phyloP scores from a whole-genome alignment of 768 basidiomycete species.

The Crassisporium funariophilum region DNA sequence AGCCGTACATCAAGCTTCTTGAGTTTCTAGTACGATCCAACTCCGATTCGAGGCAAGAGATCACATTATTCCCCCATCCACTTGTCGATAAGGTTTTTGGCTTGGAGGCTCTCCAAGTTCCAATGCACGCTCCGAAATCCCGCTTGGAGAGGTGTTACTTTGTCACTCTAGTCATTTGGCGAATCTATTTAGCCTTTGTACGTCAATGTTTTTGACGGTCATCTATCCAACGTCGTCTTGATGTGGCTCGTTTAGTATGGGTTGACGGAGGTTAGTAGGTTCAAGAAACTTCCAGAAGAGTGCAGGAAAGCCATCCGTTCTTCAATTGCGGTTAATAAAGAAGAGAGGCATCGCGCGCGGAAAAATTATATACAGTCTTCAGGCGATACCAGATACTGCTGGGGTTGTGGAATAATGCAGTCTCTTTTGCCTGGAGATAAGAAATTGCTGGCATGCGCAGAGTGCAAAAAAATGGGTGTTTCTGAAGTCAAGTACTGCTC shows the following conservation, averaged over 20 bases:
- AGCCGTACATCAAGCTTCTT: slow-evolving; percentile 8
- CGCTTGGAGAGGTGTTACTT: slow-evolving; percentile 8
- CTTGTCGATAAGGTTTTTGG: background rate
- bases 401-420: background rate
- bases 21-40: background rate
- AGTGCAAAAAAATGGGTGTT: slow-evolving; percentile 11
- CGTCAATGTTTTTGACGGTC: background rate
- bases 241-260: background rate
- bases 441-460: slow-evolving; percentile 7
- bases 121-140: background rate
- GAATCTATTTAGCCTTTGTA: slow-evolving; percentile 6
- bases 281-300: too few species aligned
- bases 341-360: too few species aligned
- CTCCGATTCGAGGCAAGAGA: background rate
- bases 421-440: background rate
- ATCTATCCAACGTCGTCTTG: background rate
- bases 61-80: slow-evolving; percentile 4
- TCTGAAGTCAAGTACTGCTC: slow-evolving; percentile 17
- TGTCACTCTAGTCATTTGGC: slow-evolving; percentile 7
- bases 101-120: background rate
- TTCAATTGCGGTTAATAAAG: too few species aligned
- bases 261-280: background rate
- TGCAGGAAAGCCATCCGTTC: too few species aligned
- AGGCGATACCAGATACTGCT: slow-evolving; percentile 3
- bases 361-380: too few species aligned